Conservation (phyloP, 176 grass and related monocot genomes). For the Tillandsia leiboldiana region DNA sequence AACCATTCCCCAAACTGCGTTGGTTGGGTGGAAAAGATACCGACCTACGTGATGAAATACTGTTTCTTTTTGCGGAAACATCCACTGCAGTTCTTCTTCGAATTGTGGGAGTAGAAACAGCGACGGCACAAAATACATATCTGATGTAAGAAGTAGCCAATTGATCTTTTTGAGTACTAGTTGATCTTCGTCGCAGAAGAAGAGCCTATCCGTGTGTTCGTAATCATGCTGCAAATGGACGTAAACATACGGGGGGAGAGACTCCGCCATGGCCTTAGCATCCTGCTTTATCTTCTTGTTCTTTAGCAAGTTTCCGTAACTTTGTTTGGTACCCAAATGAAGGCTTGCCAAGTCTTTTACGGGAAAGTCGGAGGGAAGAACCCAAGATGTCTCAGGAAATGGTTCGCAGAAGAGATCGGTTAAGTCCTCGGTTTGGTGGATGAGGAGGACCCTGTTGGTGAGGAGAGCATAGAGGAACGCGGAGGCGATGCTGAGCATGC, state of each 20-base stretch:
- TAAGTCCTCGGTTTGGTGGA: constrained; percentile 17
- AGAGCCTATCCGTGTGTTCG: constrained; percentile 16
- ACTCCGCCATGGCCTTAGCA: neutral
- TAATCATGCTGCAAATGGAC: constrained; percentile 29
- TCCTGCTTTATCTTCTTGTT: constrained; percentile 13
- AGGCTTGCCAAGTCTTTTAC: constrained; percentile 19
- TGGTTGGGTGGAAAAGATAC: constrained; percentile 48
- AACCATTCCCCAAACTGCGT: constrained; percentile 44
- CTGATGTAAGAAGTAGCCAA: constrained; percentile 46
- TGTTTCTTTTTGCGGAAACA: constrained; percentile 54
- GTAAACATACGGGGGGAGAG: constrained; percentile 44
- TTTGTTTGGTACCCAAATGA: neutral
- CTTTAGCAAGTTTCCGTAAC: constrained; percentile 39
- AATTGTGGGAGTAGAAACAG: constrained; percentile 37
- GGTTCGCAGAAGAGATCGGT: constrained; percentile 33
- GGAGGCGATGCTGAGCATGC: constrained; percentile 25
- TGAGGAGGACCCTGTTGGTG: constrained; percentile 24
- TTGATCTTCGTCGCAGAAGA: constrained; percentile 53
- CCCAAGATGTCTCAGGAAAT: constrained; percentile 26
- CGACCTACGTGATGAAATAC: constrained; percentile 31
- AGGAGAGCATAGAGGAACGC: constrained; percentile 37
- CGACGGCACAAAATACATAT: constrained; percentile 38
- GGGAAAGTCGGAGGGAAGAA: constrained; percentile 28
- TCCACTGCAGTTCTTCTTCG: constrained; percentile 17
- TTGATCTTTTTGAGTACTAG: constrained; percentile 30